Base-by-base conservation (phyloP, 768 basidiomycete genomes). In the Kwoniella sp. region DNA sequence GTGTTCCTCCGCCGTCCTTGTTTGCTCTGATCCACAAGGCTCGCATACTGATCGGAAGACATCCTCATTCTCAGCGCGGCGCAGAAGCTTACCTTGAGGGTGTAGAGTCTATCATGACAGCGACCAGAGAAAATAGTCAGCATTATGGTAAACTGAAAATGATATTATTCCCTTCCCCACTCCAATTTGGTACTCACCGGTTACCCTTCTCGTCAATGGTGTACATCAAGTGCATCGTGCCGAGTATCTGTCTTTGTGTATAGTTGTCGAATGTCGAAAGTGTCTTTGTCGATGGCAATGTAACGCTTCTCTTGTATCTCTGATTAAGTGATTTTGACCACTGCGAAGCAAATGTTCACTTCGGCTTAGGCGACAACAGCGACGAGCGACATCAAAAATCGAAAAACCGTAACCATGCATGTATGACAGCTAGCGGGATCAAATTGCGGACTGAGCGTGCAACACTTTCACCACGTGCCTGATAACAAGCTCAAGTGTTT, bases 191-290 rank as follows among this genome's bases (percentile, higher is more conserved):
- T n/a, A 55, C 78, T 58, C 31, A 79, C 79, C 79, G 61, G 70
- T 79, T 81, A 31, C 79, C 79, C 45, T 70, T 65, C n/a, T 70
- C 66, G 67, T 79, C 78, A 31, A 76, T 67, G 58, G 81, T 82
- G 77, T 95, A 98, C 95, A 97, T 97, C 76, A 97, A 84, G 87
- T 97, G 94, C 95, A 98, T 98, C 77, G 68, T 84, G 73, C 38
- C 52, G 58, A 25, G 11, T 37, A 45, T 26, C n/a, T 66, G 47
- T 22, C 26, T 52, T 51, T 29, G 4, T 58, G 4, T 7, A 22
- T 30, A 13, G 4, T 20, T 4, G 54, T 29, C 28, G 31, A 55
- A 29, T 4, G 17, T 25, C n/a, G n/a, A n/a, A n/a, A n/a, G n/a
- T n/a, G n/a, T n/a, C n/a, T n/a, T n/a, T n/a, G n/a, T n/a, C n/a